Base-by-base conservation (phyloP, 2,329 filamentous ascomycete species). In the Seiridium cupressi region DNA sequence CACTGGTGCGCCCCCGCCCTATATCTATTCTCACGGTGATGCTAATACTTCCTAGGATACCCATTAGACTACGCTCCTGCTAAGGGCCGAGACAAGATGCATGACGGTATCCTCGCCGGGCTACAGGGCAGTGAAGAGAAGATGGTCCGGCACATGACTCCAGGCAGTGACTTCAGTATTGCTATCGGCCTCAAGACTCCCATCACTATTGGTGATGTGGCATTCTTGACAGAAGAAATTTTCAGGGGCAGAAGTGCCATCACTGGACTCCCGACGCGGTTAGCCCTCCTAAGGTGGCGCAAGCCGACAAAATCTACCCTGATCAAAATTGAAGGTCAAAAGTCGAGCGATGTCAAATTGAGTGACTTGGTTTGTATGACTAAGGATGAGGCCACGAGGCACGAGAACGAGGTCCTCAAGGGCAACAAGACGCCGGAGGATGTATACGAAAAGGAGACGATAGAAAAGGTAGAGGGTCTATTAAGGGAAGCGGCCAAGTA, bases 51-150 rank as follows among this genome's bases (percentile, higher is more conserved):
- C 5, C 4, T 83, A 64, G 91, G 88, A 6, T 99, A 99, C 69
- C 95, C 95, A 0, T 85, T 90, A 53, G 93, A 96, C 64, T 96
- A 95, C 72, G 78, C 92, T 0, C 86, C 89, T 0, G 87, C 86
- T 57, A 97, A 97, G 74, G 87, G 87, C 8, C 83, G 94, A 13
- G 92, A 96, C 53, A 97, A 96, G 77, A 88, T 97, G 83, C 97
- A 97, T 74, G 93, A 97, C 60, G 87, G 88, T 44, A 90, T 97
- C 38, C 78, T 95, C 3, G 87, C 87, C 1, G 82, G 84, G 26
- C 76, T 98, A 2, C 92, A 97, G 71, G 88, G 87, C 35, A 81
- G 85, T 11, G 92, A 97, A 71, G 93, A 96, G 71, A 89, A 91
- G 60, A 73, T 95, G 1, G 87, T 89, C 0, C 82, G 85, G 59